Evolutionary conservation across 495 filamentous ascomycete genomes (phyloP), one percentile per base, ranked within the genome.

Genomic region (Aspergillus baeticus): DNA sequence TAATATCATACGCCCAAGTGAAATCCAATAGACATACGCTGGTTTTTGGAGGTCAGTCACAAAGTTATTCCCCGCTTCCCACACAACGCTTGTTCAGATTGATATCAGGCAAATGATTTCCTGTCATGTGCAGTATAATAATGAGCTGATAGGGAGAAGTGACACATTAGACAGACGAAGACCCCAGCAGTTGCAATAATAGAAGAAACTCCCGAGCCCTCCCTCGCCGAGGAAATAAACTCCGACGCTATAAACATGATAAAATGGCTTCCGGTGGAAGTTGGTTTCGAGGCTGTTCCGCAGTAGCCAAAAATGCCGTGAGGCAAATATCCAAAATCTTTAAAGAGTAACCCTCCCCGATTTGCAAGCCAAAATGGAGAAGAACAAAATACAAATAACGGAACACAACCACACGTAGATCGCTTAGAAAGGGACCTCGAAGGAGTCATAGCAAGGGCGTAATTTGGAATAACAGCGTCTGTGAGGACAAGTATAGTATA

Each of bases 321-420:
- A 73, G 72, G 72, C 73, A 65, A 62, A 62, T 59, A 70, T 65
- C 56, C 49, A 67, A n/a, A n/a, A 63, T 72, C 66, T 74, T 68
- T 69, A 71, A 69, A 61, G 49, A 68, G 61, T 47, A 43, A 55
- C 48, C 59, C 54, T 58, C 55, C 57, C 54, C 52, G 60, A 58
- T 44, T 47, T 17, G 31, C 37, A 46, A 48, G 49, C 36, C 18
- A 43, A 60, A 43, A 46, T 10, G 31, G 17, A 1, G 18, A 42
- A 54, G 35, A 39, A 45, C 39, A 59, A 59, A 61, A 38, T 18
- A 57, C 50, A 59, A 53, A 52, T 39, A 54, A 63, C 58, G 39
- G 11, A 55, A 31, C 21, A 55, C 29, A 37, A 15, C 37, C 45
- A 36, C 26, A 37, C 18, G 4, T 37, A 0, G 18, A 36, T 8